Evolutionary conservation across 768 basidiomycete genomes (phyloP).

Genomic region (Ephemerocybe angulata): DNA sequence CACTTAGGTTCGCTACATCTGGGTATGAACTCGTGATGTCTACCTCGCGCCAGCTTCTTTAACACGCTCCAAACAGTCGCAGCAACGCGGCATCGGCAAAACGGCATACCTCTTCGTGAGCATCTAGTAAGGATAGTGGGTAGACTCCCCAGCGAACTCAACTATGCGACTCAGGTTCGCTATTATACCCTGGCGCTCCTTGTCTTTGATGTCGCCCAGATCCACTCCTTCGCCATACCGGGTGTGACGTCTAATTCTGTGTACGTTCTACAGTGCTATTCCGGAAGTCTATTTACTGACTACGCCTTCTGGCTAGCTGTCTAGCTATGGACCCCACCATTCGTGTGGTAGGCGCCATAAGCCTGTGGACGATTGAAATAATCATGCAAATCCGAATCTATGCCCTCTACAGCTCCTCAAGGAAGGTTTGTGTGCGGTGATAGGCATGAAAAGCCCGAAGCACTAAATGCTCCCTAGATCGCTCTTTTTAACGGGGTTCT

Average conservation of each 20-base stretch:
- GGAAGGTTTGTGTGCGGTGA: too few relatives aligned
- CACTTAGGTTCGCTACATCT: slow-evolving; percentile 1
- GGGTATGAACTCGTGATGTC: not conserved
- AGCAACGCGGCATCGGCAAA: not conserved
- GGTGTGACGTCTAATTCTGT: not conserved
- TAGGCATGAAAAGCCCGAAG: too few relatives aligned
- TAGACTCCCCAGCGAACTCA: not conserved
- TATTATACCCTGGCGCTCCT: slow-evolving; percentile 1
- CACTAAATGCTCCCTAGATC: too few relatives aligned
- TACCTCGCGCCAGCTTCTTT: not conserved
- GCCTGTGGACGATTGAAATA: slow-evolving; percentile 47
- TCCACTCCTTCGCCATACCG: not conserved
- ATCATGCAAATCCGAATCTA: slow-evolving; percentile 47
- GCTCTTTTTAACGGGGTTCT: too few relatives aligned
- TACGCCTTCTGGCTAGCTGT: slow-evolving; percentile 28
- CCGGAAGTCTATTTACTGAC: not conserved
- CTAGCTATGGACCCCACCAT: slow-evolving; percentile 41
- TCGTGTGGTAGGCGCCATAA: slow-evolving; percentile 40
- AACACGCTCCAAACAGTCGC: not conserved
- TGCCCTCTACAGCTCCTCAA: slow-evolving; percentile 38
- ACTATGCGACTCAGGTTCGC: not conserved
- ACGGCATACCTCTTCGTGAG: not conserved
- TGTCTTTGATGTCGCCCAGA: not conserved
- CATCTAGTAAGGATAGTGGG: not conserved
- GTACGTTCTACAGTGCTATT: not conserved